Conservation (phyloP, 768 basidiomycete genomes). For the Ramaria sp. region DNA sequence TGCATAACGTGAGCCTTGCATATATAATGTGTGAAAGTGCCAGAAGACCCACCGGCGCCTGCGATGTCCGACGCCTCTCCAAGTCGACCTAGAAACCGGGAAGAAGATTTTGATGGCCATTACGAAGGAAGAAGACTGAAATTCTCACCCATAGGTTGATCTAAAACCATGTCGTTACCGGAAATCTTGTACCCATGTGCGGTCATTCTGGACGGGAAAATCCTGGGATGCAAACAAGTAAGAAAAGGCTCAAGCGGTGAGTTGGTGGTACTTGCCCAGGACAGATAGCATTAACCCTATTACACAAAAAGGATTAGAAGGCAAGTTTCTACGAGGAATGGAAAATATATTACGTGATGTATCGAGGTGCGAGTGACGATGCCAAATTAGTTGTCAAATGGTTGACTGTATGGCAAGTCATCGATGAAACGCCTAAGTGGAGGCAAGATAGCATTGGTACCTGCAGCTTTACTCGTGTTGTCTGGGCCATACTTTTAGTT, state of each 20-base stretch:
- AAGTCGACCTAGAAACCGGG: constrained; percentile 39
- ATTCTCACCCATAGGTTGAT: constrained; percentile 52
- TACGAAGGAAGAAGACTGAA: background rate
- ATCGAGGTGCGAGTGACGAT: constrained; percentile 43
- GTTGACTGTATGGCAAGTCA: constrained; percentile 36
- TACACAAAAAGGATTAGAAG: constrained; percentile 12
- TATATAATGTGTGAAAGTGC: background rate
- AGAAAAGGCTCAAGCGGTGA: background rate
- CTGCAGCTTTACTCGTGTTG: constrained; percentile 76
- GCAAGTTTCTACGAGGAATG: background rate
- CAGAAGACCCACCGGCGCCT: constrained; percentile 36
- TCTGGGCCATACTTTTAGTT: constrained; percentile 31
- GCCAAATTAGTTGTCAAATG: constrained; percentile 70
- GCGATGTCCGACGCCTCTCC: constrained; percentile 60
- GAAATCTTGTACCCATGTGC: constrained; percentile 49
- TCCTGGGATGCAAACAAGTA: constrained; percentile 24
- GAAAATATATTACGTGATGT: constrained; percentile 46
- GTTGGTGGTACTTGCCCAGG: constrained; percentile 45
- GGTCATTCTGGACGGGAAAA: constrained; percentile 84
- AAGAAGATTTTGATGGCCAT: background rate
- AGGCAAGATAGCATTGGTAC: constrained; percentile 18
- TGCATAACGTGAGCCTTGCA: background rate
- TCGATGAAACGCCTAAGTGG: background rate
- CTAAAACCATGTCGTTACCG: constrained; percentile 38
- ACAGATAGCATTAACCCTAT: constrained; percentile 72